phyloP scores from a whole-genome alignment of 805 yeast genomes.

The Saccharomycopsis babjevae region DNA sequence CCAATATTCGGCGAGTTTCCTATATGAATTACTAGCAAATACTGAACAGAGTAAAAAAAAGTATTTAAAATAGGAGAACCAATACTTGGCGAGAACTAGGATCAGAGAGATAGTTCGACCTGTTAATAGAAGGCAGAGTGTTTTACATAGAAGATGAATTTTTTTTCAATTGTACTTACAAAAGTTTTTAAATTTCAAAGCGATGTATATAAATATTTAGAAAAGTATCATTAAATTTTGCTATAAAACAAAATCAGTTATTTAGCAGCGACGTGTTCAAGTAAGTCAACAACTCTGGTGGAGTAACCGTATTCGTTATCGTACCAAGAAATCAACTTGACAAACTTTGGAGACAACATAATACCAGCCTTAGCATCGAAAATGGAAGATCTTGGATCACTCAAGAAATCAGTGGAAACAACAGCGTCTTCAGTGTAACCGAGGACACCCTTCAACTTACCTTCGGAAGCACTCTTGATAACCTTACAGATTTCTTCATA shows the following conservation, averaged over 20 bases:
- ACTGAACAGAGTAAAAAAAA: no score
- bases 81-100: no score
- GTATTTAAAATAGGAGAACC: no score
- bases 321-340: conserved; percentile 89
- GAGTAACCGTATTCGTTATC: conserved; percentile 96
- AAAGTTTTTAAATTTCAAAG: no score
- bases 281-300: conserved; percentile 88
- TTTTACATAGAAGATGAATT: no score
- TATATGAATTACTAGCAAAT: no score
- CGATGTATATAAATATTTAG: no score
- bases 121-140: no score
- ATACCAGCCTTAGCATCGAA: conserved; percentile 90
- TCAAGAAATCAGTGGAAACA: conserved; percentile 82
- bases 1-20: no score
- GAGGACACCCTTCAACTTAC: conserved; percentile 67
- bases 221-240: no score
- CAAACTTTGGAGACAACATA: conserved; percentile 76
- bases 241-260: not conserved
- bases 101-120: no score
- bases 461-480: conserved; percentile 67
- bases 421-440: conserved; percentile 92
- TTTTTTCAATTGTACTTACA: no score
- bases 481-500: conserved; percentile 76
- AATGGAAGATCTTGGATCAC: conserved; percentile 77
- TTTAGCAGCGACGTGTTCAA: conserved; percentile 21